Conservation (phyloP, 257 asterid species). For the Nicotiana otophora region DNA sequence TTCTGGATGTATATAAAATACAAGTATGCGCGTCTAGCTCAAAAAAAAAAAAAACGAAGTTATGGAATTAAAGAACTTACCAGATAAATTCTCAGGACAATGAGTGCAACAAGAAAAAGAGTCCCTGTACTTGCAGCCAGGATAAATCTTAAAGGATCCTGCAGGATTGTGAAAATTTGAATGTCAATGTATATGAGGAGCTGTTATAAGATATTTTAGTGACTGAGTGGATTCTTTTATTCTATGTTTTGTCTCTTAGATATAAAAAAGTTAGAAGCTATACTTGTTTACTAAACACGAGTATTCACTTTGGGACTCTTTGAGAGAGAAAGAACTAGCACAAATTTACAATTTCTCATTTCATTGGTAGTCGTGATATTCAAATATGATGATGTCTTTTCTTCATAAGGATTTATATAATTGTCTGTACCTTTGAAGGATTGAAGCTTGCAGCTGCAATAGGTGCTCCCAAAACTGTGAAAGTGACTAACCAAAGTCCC, state of each 20-base stretch:
- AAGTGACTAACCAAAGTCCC: constrained; percentile 77
- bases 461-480: constrained; percentile 77
- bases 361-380: too few species aligned
- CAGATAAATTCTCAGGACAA: constrained; percentile 84
- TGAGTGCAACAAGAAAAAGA: constrained; percentile 68
- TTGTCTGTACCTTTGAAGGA: constrained; percentile 56
- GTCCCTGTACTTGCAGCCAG: constrained; percentile 86
- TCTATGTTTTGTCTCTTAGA: neutral
- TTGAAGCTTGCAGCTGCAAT: constrained; percentile 86
- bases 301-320: neutral
- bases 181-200: neutral
- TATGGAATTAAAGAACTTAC: constrained; percentile 27
- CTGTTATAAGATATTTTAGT: neutral
- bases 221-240: neutral
- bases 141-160: constrained; percentile 73
- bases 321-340: neutral
- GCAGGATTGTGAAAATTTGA: constrained; percentile 19
- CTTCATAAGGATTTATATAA: neutral
- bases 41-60: neutral
- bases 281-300: neutral
- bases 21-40: neutral
- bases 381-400: too few species aligned
- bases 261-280: neutral
- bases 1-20: neutral
- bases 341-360: neutral